A percentile compares a stretch with the other conserved stretches of the same genome.
Evolutionary conservation across 805 yeast species (phyloP).

Genomic region (Saccharomyces jurei): DNA sequence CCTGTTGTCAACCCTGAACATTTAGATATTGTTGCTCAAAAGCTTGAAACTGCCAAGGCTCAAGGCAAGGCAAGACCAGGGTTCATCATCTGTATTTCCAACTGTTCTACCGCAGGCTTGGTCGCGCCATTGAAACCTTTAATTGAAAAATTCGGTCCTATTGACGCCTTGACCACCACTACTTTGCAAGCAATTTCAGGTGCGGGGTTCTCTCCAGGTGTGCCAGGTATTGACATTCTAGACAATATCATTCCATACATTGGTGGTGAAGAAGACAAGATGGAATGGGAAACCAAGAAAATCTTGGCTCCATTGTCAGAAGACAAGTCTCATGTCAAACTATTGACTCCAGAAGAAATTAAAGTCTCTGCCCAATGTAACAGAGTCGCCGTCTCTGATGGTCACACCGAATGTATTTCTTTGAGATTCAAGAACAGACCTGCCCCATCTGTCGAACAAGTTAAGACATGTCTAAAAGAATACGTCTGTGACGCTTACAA

Average conservation of each 20-base stretch:
- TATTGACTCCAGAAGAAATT: constrained; percentile 59
- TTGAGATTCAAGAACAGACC: constrained; percentile 73
- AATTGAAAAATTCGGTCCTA: constrained; percentile 82
- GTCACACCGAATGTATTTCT: constrained; percentile 93
- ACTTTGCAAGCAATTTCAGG: constrained; percentile 97
- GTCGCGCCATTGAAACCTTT: constrained; percentile 96
- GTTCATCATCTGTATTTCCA: constrained; percentile 87
- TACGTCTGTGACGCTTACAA: constrained; percentile 77
- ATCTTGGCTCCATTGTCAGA: constrained; percentile 62
- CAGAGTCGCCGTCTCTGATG: constrained; percentile 94
- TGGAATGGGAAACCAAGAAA: constrained; percentile 97
- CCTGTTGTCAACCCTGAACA: constrained; percentile 95
- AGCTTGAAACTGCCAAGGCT: constrained; percentile 45
- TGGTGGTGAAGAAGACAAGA: constrained; percentile 95
- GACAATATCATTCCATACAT: constrained; percentile 94
- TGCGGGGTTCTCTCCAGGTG: constrained; percentile 97
- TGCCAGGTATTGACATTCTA: constrained; percentile 85
- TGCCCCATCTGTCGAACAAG: constrained; percentile 76
- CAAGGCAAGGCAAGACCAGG: constrained; percentile 60
- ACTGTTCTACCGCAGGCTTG: constrained; percentile 96
- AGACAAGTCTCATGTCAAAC: constrained; percentile 46
- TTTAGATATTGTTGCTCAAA: constrained; percentile 58
- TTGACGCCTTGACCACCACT: constrained; percentile 77
- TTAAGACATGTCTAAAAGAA: constrained; percentile 59
- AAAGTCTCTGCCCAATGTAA: constrained; percentile 93